Conservation (phyloP, 257 asterid genomes). For the Solanum gracilifrons region DNA sequence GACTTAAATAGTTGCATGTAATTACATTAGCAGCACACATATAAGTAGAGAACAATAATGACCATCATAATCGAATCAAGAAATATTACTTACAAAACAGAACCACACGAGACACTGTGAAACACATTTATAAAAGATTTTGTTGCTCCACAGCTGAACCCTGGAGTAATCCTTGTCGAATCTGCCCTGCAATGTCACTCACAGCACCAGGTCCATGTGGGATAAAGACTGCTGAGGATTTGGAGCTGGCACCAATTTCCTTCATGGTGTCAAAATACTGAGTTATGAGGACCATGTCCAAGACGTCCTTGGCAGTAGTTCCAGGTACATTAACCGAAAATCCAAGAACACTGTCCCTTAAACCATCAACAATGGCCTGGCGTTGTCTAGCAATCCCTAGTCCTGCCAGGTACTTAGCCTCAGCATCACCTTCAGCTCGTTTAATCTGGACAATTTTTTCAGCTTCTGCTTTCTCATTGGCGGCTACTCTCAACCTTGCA, state of each 20-base stretch:
- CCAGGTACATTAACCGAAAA: constrained; percentile 50
- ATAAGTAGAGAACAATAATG: not conserved
- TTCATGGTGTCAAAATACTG: constrained; percentile 55
- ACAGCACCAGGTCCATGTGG: constrained; percentile 59
- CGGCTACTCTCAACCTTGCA: constrained; percentile 40
- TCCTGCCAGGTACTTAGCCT: constrained; percentile 42
- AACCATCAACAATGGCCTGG: constrained; percentile 51
- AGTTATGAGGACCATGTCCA: constrained; percentile 53
- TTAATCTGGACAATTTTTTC: constrained; percentile 48
- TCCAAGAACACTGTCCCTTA: constrained; percentile 43
- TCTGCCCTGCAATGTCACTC: constrained; percentile 36
- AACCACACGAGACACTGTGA: not conserved
- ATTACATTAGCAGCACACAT: not conserved
- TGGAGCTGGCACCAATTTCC: constrained; percentile 45
- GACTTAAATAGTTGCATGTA: not conserved
- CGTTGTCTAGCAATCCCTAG: constrained; percentile 51
- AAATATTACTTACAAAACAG: not conserved
- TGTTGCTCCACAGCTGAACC: constrained; percentile 8
- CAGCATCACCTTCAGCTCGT: constrained; percentile 56
- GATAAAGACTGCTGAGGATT: constrained; percentile 44
- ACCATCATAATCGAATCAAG: not conserved
- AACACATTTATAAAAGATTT: not conserved
- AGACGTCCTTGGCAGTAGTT: constrained; percentile 41
- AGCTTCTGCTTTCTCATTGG: constrained; percentile 47
- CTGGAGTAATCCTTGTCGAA: constrained; percentile 44